These are phyloP conservation scores for Gynostemma pentaphyllum DNA, from an alignment of 306 rosid species.

Conservation along the genomic window DNA sequence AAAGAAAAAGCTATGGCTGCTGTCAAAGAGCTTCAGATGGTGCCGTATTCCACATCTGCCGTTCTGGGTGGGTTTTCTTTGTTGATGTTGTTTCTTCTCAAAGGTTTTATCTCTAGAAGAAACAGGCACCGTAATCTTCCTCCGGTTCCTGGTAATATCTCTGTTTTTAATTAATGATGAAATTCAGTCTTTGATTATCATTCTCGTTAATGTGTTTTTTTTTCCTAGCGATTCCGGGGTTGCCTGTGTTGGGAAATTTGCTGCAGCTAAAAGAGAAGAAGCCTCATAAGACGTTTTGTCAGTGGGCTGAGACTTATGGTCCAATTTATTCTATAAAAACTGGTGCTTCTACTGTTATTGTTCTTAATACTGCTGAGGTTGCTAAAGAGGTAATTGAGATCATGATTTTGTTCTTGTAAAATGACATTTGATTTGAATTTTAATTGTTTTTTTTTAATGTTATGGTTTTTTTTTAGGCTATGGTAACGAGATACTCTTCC, in stretches of 20 bases:
- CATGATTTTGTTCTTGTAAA: not conserved
- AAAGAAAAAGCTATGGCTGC: constrained; percentile 11
- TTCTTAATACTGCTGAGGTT: constrained; percentile 56
- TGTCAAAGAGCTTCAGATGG: constrained; percentile 8
- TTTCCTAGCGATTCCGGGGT: constrained; percentile 69
- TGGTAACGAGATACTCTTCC: constrained; percentile 74
- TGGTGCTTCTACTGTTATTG: constrained; percentile 71
- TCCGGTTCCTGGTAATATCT: constrained; percentile 43
- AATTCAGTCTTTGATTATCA: not conserved
- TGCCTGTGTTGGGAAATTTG: constrained; percentile 75
- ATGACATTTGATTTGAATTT: not conserved
- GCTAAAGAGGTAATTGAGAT: constrained; percentile 69
- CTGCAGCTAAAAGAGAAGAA: constrained; percentile 92
- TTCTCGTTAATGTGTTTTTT: not conserved
- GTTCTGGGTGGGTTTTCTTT: constrained; percentile 39
- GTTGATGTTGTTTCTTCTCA: constrained; percentile 12
- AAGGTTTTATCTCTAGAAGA: not conserved
- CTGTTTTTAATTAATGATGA: not conserved
- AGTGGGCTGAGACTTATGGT: constrained; percentile 58
- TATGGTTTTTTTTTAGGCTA: constrained; percentile 44
- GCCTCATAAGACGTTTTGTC: constrained; percentile 68
- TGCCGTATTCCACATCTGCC: constrained; percentile 21
- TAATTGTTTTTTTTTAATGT: not conserved
- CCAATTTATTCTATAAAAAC: constrained; percentile 70
- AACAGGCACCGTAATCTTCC: constrained; percentile 31